A percentile compares a stretch with the other conserved stretches of the same genome.
Evolutionary conservation across 2,329 filamentous ascomycete species (phyloP).

Genomic region (Xenoacremonium recifei): DNA sequence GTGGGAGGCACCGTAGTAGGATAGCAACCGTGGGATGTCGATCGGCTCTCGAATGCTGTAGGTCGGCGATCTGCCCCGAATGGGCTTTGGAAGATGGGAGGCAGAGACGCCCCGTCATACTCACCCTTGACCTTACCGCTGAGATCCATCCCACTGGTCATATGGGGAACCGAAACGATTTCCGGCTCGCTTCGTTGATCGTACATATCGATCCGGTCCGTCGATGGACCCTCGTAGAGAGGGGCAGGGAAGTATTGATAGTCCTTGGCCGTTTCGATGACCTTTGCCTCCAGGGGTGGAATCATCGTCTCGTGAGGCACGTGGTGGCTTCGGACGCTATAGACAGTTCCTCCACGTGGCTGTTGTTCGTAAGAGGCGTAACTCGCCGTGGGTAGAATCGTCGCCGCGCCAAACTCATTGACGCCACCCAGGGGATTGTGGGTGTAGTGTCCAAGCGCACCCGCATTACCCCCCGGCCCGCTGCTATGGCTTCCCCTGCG

Average conservation of each 20-base stretch:
- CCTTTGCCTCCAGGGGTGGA: slow-evolving; percentile 50
- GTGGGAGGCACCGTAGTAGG: slow-evolving; percentile 49
- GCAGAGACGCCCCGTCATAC: slow-evolving; percentile 42
- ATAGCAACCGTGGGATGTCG: slow-evolving; percentile 52
- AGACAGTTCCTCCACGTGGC: slow-evolving; percentile 33
- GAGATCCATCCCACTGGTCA: slow-evolving; percentile 28
- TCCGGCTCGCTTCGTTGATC: slow-evolving; percentile 36
- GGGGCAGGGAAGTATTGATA: slow-evolving; percentile 55
- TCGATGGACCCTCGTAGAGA: slow-evolving; percentile 45
- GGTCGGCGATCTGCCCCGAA: slow-evolving; percentile 36
- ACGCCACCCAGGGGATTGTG: slow-evolving; percentile 23
- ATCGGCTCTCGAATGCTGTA: slow-evolving; percentile 53
- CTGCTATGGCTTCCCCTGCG: slow-evolving; percentile 67
- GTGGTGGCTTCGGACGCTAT: slow-evolving; percentile 48
- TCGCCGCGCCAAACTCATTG: slow-evolving; percentile 21
- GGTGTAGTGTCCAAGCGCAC: slow-evolving; percentile 50
- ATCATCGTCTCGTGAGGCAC: slow-evolving; percentile 52
- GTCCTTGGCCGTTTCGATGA: slow-evolving; percentile 46
- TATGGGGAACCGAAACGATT: slow-evolving; percentile 31
- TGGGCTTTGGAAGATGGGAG: slow-evolving; percentile 45
- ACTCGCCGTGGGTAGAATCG: too few relatives aligned
- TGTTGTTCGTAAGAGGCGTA: too few relatives aligned
- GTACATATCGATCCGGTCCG: slow-evolving; percentile 52
- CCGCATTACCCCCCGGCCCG: slow-evolving; percentile 63
- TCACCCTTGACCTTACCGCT: slow-evolving; percentile 49